A percentile compares a stretch with the other conserved stretches of the same genome.
Evolutionary conservation across 495 filamentous ascomycete genomes (phyloP).

Genomic region (Oleoguttula mirabilis): DNA sequence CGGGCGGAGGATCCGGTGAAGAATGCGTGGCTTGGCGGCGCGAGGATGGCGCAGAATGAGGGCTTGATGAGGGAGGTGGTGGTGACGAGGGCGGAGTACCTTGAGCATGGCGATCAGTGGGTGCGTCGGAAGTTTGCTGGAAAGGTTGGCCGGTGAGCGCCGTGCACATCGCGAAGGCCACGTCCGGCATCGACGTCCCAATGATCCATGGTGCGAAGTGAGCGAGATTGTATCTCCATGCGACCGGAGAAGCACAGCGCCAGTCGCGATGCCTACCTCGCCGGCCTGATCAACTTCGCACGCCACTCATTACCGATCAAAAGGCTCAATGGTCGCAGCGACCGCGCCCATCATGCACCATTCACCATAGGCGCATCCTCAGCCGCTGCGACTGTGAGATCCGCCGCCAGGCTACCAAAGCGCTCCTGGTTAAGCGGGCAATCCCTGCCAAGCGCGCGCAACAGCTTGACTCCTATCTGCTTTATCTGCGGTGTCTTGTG

Average conservation of each 20-base stretch:
- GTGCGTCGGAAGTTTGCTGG: slow-evolving; percentile 57
- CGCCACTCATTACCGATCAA: no score
- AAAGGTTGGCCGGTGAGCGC: slow-evolving; percentile 8
- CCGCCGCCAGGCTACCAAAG: slow-evolving; percentile 7
- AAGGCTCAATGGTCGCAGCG: no score
- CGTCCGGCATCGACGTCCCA: no score
- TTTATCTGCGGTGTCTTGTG: slow-evolving; percentile 12
- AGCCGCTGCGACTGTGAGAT: no score
- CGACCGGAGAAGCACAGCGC: no score
- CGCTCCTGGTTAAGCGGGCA: slow-evolving; percentile 3
- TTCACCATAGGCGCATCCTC: no score
- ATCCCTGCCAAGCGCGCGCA: slow-evolving; percentile 14
- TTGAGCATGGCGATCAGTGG: slow-evolving; percentile 74
- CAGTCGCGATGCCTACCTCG: no score
- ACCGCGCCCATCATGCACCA: no score
- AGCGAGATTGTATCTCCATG: no score
- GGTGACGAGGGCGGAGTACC: slow-evolving; percentile 79
- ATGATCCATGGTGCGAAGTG: no score
- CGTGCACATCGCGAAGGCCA: no score
- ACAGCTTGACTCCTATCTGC: slow-evolving; percentile 12
- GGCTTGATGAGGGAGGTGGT: slow-evolving; percentile 47
- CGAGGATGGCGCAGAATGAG: slow-evolving; percentile 56
- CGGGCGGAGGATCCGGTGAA: slow-evolving; percentile 41
- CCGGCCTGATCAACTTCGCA: no score
- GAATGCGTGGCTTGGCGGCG: slow-evolving; percentile 75